A percentile compares a stretch with the other conserved stretches of the same genome.
phyloP scores from a whole-genome alignment of 2,329 filamentous ascomycete genomes.

The Cladosporium sp. region DNA sequence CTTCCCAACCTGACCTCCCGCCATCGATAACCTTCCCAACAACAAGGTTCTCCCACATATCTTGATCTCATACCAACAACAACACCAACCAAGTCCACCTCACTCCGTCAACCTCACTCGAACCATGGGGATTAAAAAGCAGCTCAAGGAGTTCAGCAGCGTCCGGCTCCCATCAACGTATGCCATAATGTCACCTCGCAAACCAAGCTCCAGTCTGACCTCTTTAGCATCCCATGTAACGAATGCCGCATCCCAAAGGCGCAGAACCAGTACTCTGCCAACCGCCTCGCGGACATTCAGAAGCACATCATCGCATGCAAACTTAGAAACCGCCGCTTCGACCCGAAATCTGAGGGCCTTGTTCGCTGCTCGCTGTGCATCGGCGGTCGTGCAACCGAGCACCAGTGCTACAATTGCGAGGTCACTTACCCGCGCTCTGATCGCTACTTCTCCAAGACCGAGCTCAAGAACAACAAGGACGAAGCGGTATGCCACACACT shows the following conservation, averaged over 20 bases:
- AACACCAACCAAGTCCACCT: neutral
- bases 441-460: neutral
- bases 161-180: neutral
- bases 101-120: neutral
- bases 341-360: constrained; percentile 5
- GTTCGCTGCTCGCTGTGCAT: constrained; percentile 23
- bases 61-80: too few species aligned
- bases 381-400: constrained; percentile 9
- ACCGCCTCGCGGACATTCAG: constrained; percentile 15
- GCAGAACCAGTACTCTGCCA: constrained; percentile 12
- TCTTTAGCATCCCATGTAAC: constrained; percentile 18
- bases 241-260: constrained; percentile 16
- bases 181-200: neutral
- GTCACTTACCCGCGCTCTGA: neutral
- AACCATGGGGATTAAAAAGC: neutral
- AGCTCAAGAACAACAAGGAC: constrained; percentile 3
- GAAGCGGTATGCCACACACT: neutral
- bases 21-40: too few species aligned
- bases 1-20: too few species aligned
- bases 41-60: too few species aligned
- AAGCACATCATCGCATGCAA: constrained; percentile 2
- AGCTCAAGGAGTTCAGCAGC: neutral
- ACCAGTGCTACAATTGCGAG: constrained; percentile 24
- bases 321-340: constrained; percentile 4
- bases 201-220: neutral